Base-by-base conservation (phyloP, 768 basidiomycete genomes). In the Kwoniella dejecticola region DNA sequence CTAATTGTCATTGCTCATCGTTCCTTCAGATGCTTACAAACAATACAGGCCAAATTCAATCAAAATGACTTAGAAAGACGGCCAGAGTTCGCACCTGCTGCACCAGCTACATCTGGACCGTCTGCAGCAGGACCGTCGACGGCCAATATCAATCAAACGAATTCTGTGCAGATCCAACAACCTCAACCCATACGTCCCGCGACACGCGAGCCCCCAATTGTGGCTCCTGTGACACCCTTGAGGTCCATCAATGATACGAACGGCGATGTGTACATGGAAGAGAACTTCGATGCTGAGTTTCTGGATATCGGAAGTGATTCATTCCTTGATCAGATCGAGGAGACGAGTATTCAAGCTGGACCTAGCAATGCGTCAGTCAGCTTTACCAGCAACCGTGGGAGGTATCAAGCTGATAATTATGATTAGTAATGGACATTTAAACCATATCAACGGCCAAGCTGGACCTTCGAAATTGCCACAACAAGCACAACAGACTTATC, bases 41-140 rank as follows among this genome's bases (percentile, higher is more conserved):
- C 15, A 21, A 11, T 17, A 47, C 24, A 78, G 75, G 60, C 67
- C 8, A 73, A 71, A 52, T 71, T 76, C 57, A 67, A 72, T 47
- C 57, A 60, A 6, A 56, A 53, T 30, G 71, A 74, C n/a, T 62
- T 78, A 4, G 75, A 75, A 49, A 59, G 77, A 46, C 70, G 73
- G 29, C 75, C 77, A 24, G 75, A 78, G 33, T 76, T 73, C 46
- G 62, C 69, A 2, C 63, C 68, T 46, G 41, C 62, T 2, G 52
- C 60, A 41, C 36, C 63, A 55, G 59, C 64, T 1, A 59, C 70
- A 26, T 68, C 69, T 11, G 45, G 45, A 23, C 21, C 26, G 63
- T 29, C 66, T 64, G 13, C 41, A 47, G n/a, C 33, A 27, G 21
- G 44, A 56, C 17, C 44, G 33, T 2, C 31, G 24, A 36, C 62